Evolutionary conservation across 106 monocot species (phyloP).

Genomic region (Agapanthus africanus): DNA sequence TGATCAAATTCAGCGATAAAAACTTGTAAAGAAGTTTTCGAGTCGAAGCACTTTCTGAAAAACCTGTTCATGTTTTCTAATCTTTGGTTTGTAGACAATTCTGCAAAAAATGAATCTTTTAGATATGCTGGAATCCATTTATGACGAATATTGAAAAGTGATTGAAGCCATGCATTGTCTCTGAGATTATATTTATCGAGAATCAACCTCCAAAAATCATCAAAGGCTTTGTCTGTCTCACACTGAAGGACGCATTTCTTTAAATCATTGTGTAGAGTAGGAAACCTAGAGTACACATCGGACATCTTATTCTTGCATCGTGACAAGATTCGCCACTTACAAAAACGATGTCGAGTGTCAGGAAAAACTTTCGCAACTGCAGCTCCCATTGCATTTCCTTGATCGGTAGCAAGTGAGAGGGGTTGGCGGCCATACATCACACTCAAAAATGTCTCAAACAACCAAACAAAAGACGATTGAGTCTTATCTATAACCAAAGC

Average conservation of each 20-base stretch:
- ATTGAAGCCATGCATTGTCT: slow-evolving; percentile 67
- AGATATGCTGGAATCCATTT: slow-evolving; percentile 71
- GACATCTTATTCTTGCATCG: slow-evolving; percentile 59
- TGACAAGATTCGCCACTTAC: slow-evolving; percentile 55
- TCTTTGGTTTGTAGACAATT: slow-evolving; percentile 42
- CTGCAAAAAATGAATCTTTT: slow-evolving; percentile 62
- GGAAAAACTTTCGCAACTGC: slow-evolving; percentile 64
- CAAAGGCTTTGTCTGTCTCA: slow-evolving; percentile 34
- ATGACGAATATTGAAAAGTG: slow-evolving; percentile 33
- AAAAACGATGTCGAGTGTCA: slow-evolving; percentile 46
- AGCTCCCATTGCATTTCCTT: slow-evolving; percentile 30
- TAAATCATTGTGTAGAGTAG: slow-evolving; percentile 40
- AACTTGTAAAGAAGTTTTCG: slow-evolving; percentile 25
- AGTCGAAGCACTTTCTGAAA: slow-evolving; percentile 41
- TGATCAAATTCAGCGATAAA: slow-evolving; percentile 61
- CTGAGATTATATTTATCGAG: slow-evolving; percentile 50
- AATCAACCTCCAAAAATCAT: slow-evolving; percentile 46
- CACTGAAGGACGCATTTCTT: slow-evolving; percentile 42
- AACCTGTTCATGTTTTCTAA: slow-evolving; percentile 60
- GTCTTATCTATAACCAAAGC: slow-evolving; percentile 50
- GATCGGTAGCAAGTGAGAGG: slow-evolving; percentile 56
- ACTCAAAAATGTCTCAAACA: slow-evolving; percentile 63
- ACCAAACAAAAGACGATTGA: slow-evolving; percentile 42
- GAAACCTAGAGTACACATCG: slow-evolving; percentile 33
- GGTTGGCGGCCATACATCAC: slow-evolving; percentile 51